These are phyloP conservation scores for Pichia sp. DNA, from an alignment of 1,139 yeast species.

Conservation along the genomic window DNA sequence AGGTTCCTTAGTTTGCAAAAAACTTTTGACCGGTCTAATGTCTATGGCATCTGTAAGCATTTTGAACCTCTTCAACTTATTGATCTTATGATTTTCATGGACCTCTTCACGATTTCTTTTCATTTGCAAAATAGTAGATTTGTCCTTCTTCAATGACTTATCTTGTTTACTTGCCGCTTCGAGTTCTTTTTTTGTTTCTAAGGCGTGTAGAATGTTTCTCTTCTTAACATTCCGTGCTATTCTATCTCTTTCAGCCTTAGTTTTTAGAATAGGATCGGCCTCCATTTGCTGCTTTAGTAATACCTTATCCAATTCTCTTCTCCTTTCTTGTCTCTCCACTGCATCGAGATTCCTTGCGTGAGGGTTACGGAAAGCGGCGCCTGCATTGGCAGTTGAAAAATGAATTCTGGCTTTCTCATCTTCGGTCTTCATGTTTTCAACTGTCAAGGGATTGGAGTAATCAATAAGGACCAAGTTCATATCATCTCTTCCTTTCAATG, in stretches of 20 bases:
- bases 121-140: not conserved
- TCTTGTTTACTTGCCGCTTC: slow-evolving; percentile 6
- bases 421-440: slow-evolving; percentile 21
- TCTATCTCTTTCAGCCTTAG: slow-evolving; percentile 13
- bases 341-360: slow-evolving; percentile 38
- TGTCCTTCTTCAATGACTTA: slow-evolving; percentile 8
- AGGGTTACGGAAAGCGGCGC: slow-evolving; percentile 41
- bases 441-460: slow-evolving; percentile 16
- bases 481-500: not conserved
- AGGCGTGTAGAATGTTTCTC: slow-evolving; percentile 8
- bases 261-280: slow-evolving; percentile 12
- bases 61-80: not conserved
- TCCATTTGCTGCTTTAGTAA: slow-evolving; percentile 14
- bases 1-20: not conserved
- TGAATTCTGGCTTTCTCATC: slow-evolving; percentile 23
- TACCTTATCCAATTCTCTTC: slow-evolving; percentile 11
- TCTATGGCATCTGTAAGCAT: not conserved
- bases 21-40: not conserved
- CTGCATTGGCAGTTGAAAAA: slow-evolving; percentile 35
- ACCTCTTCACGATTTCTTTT: slow-evolving; percentile 9
- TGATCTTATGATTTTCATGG: not conserved
- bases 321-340: slow-evolving; percentile 13
- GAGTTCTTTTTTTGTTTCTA: slow-evolving; percentile 6
- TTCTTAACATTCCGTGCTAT: slow-evolving; percentile 10
- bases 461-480: slow-evolving; percentile 25